These are phyloP conservation scores for Citrus hindsii DNA, from an alignment of 345 rosid genomes.

Conservation along the genomic window DNA sequence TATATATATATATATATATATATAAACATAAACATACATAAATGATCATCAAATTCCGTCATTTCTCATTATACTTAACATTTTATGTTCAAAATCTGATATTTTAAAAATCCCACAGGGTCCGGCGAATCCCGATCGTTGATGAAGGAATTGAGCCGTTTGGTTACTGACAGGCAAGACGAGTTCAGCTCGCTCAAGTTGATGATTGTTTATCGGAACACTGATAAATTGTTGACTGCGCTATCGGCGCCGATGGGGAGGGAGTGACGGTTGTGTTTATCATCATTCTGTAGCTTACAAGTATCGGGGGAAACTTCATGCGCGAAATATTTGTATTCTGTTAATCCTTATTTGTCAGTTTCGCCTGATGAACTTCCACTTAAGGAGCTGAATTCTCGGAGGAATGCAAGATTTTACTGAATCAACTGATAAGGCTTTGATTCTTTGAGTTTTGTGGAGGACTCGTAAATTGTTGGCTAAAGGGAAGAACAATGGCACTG, in stretches of 20 bases:
- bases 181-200: slow-evolving; percentile 52
- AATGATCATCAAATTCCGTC: no score
- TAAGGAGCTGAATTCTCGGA: slow-evolving; percentile 32
- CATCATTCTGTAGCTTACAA: slow-evolving; percentile 62
- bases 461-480: slow-evolving; percentile 38
- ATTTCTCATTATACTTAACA: not conserved
- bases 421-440: slow-evolving; percentile 74
- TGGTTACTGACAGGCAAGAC: slow-evolving; percentile 28
- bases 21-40: no score
- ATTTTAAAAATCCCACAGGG: slow-evolving; percentile 46
- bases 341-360: slow-evolving; percentile 43
- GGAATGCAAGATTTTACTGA: slow-evolving; percentile 56
- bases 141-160: slow-evolving; percentile 49
- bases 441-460: slow-evolving; percentile 93
- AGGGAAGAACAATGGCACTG: slow-evolving; percentile 43
- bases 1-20: no score
- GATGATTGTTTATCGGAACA: slow-evolving; percentile 53
- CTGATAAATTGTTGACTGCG: slow-evolving; percentile 60
- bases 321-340: slow-evolving; percentile 51
- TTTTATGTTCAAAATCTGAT: not conserved
- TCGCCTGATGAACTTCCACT: slow-evolving; percentile 57
- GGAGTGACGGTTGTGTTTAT: slow-evolving; percentile 48
- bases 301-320: slow-evolving; percentile 66
- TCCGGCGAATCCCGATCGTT: slow-evolving; percentile 85
- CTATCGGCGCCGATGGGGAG: slow-evolving; percentile 56